phyloP scores from a whole-genome alignment of 2,329 filamentous ascomycete genomes.

The Colletotrichum costaricense region DNA sequence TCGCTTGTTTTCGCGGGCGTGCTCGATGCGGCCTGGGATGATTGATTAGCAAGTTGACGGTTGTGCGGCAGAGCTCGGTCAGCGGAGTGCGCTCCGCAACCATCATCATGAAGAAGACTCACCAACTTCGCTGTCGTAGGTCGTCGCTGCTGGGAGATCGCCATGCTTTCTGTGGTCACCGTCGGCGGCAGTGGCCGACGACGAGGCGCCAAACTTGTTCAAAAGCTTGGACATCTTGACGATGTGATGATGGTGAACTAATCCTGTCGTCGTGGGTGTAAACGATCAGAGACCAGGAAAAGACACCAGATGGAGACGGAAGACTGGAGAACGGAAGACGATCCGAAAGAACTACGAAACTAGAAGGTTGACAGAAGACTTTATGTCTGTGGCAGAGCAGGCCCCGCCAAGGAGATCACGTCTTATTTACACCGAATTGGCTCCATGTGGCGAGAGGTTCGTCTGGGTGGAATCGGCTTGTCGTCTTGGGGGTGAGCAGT shows the following conservation, averaged over 20 bases:
- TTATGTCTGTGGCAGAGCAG: conserved; percentile 24
- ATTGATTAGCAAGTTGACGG: not conserved
- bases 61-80: not conserved
- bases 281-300: conserved; percentile 2
- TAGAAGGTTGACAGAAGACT: conserved; percentile 14
- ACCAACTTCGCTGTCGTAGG: conserved; percentile 37
- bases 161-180: conserved; percentile 11
- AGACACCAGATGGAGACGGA: not conserved
- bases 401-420: conserved; percentile 35
- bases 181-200: conserved; percentile 6
- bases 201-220: conserved; percentile 20
- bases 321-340: conserved; percentile 12
- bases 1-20: conserved; percentile 60
- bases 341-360: not conserved
- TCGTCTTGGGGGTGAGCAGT: conserved; percentile 3
- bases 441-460: conserved; percentile 33
- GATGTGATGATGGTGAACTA: not conserved
- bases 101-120: not conserved
- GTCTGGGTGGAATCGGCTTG: not conserved
- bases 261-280: not conserved
- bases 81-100: not conserved
- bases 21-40: conserved; percentile 44
- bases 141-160: conserved; percentile 1
- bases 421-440: conserved; percentile 27
- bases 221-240: conserved; percentile 28